Percentiles rank a stretch among this genome's conserved stretches.
These are phyloP conservation scores for Curvularia verruculosa DNA, from an alignment of 2,329 filamentous ascomycete genomes.

Conservation along the genomic window DNA sequence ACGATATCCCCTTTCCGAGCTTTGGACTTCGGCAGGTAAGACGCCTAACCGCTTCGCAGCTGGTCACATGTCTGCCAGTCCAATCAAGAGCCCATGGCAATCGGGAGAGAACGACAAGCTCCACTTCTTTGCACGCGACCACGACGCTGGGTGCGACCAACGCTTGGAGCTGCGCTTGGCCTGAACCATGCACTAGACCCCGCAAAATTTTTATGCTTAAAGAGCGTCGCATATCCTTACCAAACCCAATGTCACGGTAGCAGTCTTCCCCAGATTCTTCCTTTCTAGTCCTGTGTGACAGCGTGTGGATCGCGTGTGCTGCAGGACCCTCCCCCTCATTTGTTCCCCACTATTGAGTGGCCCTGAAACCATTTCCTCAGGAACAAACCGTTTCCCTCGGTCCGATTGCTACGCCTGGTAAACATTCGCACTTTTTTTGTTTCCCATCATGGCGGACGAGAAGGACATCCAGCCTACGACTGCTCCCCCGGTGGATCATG, in stretches of 20 bases:
- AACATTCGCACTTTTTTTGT: too few relatives aligned
- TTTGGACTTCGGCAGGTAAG: background rate
- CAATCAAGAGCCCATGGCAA: slow-evolving; percentile 17
- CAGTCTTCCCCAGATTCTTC: slow-evolving; percentile 23
- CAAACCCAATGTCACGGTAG: slow-evolving; percentile 17
- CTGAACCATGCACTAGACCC: slow-evolving; percentile 19
- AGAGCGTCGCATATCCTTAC: slow-evolving; percentile 23
- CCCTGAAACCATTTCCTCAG: slow-evolving; percentile 3
- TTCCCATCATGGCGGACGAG: slow-evolving; percentile 19
- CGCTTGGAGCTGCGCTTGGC: slow-evolving; percentile 17
- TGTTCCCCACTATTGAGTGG: slow-evolving; percentile 2
- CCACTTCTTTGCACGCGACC: slow-evolving; percentile 29
- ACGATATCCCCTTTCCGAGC: background rate
- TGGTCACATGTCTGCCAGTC: slow-evolving; percentile 17
- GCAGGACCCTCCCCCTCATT: background rate
- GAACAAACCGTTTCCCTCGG: slow-evolving; percentile 11
- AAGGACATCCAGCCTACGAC: slow-evolving; percentile 34
- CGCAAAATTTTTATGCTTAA: slow-evolving; percentile 34
- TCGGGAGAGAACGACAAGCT: slow-evolving; percentile 18
- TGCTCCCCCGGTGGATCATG: slow-evolving; percentile 17
- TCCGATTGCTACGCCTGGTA: slow-evolving; percentile 2
- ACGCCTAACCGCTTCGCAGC: slow-evolving; percentile 17
- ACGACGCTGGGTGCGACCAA: slow-evolving; percentile 13
- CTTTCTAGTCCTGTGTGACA: slow-evolving; percentile 3
- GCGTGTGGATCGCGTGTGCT: slow-evolving; percentile 5